Base-by-base conservation (phyloP, 768 basidiomycete species). In the Amanita subjunquillea region DNA sequence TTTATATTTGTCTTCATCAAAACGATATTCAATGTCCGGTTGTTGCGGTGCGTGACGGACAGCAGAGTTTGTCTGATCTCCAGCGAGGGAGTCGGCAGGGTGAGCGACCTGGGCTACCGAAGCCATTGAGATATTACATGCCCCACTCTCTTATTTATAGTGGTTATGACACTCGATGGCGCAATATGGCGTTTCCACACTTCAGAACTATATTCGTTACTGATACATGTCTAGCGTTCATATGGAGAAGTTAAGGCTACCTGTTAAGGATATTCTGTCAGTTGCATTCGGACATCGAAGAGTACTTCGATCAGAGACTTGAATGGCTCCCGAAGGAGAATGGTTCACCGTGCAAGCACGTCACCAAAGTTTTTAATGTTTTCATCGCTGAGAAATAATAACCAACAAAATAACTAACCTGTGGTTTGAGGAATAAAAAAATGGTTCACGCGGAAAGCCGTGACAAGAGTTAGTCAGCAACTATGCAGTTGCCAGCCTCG, bases 261-360 rank as follows among this genome's bases (percentile, higher is more conserved):
- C 32, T 32, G 32, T 32, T 32, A 32, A 32, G 32, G 32, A 32
- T 32, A 32, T 32, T 12, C 9, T 32, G 32, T 32, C 32, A 32
- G 32, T 9, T 32, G 9, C 32, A 10, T 6, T 32, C 32, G 32
- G 32, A 32, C 10, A 32, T 32, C 5, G 10, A 10, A 30, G 29
- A 8, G 3, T 9, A 8, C 4, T 32, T 12, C 32, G 10, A 4
- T 85, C 83, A 84, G 83, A 78, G 82, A 85, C 83, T 85, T 85
- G 83, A 85, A 85, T 85, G 81, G 80, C 75, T 83, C 77, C 82
- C 72, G 68, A 79, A 80, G 80, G 80, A 80, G 32, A 76, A 66
- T 63, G 70, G 71, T 74, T 72, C 81, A 82, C 58, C 32, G 77
- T 77, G 76, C 73, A 66, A 67, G 70, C 80, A 79, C 82, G 73